Conservation (phyloP, 768 basidiomycete species). For the Kondoa subrosea region DNA sequence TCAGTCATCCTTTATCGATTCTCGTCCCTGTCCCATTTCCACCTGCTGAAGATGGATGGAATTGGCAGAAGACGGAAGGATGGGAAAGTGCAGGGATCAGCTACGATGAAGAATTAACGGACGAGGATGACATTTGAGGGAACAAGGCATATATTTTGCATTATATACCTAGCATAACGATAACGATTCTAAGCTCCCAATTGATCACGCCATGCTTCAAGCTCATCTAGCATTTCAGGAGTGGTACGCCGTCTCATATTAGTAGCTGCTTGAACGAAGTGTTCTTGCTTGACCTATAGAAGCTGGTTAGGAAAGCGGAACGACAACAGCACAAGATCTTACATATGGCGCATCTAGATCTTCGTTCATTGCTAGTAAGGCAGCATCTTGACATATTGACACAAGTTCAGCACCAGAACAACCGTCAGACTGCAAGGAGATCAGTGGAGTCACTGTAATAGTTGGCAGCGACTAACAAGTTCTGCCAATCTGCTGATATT, state of each 20-base stretch:
- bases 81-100: conserved; percentile 43
- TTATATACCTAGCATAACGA: too few relatives aligned
- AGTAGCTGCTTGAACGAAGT: conserved; percentile 57
- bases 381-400: conserved; percentile 89
- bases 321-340: conserved; percentile 27
- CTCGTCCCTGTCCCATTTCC: conserved; percentile 60
- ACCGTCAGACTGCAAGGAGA: conserved; percentile 54
- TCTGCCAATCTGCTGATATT: conserved; percentile 44
- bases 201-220: conserved; percentile 49
- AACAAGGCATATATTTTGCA: not conserved
- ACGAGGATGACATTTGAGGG: conserved; percentile 44
- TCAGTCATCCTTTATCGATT: conserved; percentile 57
- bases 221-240: conserved; percentile 53
- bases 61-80: conserved; percentile 57
- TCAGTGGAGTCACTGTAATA: not conserved
- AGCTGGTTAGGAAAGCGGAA: not conserved
- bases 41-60: conserved; percentile 68
- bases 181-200: not conserved
- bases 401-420: conserved; percentile 92
- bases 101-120: conserved; percentile 73
- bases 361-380: conserved; percentile 72
- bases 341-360: conserved; percentile 64
- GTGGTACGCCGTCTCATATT: conserved; percentile 69
- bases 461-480: conserved; percentile 5
- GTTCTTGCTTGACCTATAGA: conserved; percentile 55